phyloP scores from a whole-genome alignment of 345 rosid genomes.

The Hibiscus tridactylites region DNA sequence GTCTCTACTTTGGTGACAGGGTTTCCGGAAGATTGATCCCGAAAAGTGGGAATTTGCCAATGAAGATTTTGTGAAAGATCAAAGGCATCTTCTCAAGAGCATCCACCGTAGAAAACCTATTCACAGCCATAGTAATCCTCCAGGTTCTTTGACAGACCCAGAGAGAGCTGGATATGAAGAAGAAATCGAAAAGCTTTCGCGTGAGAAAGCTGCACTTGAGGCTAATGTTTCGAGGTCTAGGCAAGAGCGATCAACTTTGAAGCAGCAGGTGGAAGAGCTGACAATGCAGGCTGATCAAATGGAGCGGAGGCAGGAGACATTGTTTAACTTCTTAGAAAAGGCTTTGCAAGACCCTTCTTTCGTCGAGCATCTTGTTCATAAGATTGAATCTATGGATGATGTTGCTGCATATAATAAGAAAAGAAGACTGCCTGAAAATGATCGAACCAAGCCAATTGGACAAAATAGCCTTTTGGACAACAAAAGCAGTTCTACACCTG shows the following conservation, averaged over 20 bases:
- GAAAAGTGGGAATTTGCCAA: slow-evolving; percentile 92
- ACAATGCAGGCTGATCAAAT: slow-evolving; percentile 27
- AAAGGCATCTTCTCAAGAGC: slow-evolving; percentile 83
- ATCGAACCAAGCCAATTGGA: slow-evolving; percentile 39
- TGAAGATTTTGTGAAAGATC: slow-evolving; percentile 78
- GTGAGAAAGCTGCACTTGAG: slow-evolving; percentile 63
- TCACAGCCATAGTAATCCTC: slow-evolving; percentile 87
- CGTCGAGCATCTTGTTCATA: slow-evolving; percentile 48
- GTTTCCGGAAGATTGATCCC: slow-evolving; percentile 76
- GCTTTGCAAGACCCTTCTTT: slow-evolving; percentile 47
- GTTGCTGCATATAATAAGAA: slow-evolving; percentile 66
- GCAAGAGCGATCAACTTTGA: slow-evolving; percentile 37
- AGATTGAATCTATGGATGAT: slow-evolving; percentile 55
- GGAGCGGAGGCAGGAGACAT: not conserved
- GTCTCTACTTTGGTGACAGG: not conserved
- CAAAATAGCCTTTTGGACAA: slow-evolving; percentile 58
- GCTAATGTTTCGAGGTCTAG: slow-evolving; percentile 28
- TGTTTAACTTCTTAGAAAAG: slow-evolving; percentile 40
- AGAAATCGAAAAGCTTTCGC: slow-evolving; percentile 58
- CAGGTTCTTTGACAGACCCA: slow-evolving; percentile 37
- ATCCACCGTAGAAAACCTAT: slow-evolving; percentile 84
- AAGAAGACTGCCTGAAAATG: slow-evolving; percentile 65
- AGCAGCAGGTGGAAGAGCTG: slow-evolving; percentile 56
- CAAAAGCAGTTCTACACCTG: slow-evolving; percentile 50
- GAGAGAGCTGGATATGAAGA: slow-evolving; percentile 67